Percentiles rank a stretch among this genome's conserved stretches.
These are phyloP conservation scores for Flaveria linearis DNA, from an alignment of 129 eudicot genomes.

Conservation along the genomic window DNA sequence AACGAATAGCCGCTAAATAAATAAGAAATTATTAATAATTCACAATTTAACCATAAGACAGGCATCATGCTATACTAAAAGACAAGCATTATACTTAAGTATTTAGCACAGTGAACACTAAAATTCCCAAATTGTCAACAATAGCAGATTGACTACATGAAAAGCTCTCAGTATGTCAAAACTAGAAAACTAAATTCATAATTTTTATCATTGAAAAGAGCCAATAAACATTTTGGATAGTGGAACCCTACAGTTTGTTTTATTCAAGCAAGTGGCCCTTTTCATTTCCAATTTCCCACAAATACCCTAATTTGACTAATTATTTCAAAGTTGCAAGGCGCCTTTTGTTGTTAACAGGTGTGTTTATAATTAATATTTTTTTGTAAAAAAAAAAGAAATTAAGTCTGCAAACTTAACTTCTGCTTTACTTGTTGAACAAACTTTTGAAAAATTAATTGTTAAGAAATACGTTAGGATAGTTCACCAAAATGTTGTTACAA, in stretches of 20 bases:
- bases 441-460: neutral
- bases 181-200: neutral
- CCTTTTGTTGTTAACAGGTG: slow-evolving; percentile 3
- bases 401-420: neutral
- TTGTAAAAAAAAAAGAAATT: neutral
- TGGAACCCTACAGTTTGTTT: slow-evolving; percentile 20
- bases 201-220: slow-evolving; percentile 6
- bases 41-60: slow-evolving; percentile 10
- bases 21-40: slow-evolving; percentile 11
- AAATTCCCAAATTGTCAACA: slow-evolving; percentile 8
- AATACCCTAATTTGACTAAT: neutral
- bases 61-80: neutral
- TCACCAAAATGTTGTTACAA: neutral
- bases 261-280: slow-evolving; percentile 23
- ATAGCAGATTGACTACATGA: slow-evolving; percentile 19
- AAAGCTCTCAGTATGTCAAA: slow-evolving; percentile 23
- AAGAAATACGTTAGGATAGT: neutral
- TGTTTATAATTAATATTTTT: neutral
- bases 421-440: neutral
- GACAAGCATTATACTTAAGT: slow-evolving; percentile 6
- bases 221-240: slow-evolving; percentile 12
- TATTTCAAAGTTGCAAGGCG: neutral
- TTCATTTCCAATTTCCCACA: neutral
- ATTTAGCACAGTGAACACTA: neutral
- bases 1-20: slow-evolving; percentile 77